phyloP scores from a whole-genome alignment of 768 basidiomycete genomes.

The Tylopilus plumbeoviolaceoides region DNA sequence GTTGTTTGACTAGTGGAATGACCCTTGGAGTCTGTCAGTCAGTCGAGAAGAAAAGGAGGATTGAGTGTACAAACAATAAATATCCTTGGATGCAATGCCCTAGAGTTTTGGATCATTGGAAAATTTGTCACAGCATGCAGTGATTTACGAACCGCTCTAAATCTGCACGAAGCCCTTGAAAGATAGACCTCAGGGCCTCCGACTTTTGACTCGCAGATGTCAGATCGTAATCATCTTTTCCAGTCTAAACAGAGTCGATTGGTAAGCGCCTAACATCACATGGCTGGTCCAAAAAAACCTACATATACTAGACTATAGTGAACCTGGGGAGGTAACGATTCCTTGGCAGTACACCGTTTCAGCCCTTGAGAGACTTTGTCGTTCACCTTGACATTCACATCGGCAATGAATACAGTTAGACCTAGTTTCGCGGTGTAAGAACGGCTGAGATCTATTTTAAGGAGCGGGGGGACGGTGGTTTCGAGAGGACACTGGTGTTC shows the following conservation, averaged over 20 bases:
- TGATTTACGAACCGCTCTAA: background rate
- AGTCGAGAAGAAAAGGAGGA: too few species aligned
- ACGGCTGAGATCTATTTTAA: too few species aligned
- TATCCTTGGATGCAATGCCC: too few species aligned
- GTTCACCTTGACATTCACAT: background rate
- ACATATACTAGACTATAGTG: conserved; percentile 6
- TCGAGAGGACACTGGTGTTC: too few species aligned
- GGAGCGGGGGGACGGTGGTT: too few species aligned
- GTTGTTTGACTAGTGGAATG: background rate
- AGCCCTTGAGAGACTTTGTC: background rate
- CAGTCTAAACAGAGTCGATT: background rate
- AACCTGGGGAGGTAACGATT: background rate
- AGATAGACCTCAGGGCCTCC: background rate
- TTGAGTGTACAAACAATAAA: too few species aligned
- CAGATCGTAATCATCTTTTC: conserved; percentile 2
- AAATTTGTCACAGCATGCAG: too few species aligned
- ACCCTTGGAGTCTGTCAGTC: too few species aligned
- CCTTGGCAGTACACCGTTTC: background rate
- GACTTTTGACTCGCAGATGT: too few species aligned
- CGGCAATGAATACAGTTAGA: conserved; percentile 29
- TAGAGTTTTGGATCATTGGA: too few species aligned
- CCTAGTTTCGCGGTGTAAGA: conserved; percentile 1
- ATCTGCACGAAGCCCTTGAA: conserved; percentile 10
- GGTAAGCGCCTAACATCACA: too few species aligned
- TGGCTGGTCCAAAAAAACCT: background rate